Base-by-base conservation (phyloP, 1,284 basidiomycete species). In the Malassezia restricta region DNA sequence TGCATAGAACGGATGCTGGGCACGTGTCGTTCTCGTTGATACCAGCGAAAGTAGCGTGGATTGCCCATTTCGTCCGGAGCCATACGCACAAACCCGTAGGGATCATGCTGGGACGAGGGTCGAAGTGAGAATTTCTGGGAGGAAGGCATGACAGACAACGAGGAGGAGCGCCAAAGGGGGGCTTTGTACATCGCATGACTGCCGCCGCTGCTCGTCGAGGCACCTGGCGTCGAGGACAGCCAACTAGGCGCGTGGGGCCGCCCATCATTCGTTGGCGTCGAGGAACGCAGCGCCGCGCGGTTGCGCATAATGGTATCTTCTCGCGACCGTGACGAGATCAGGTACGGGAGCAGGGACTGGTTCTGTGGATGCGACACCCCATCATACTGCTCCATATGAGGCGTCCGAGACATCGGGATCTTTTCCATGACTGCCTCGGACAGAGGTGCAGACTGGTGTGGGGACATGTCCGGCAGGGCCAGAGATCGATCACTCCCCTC, bases 331-430 rank as follows among this genome's bases (percentile, higher is more conserved):
- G 52, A 54, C 1, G 47, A 44, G 5, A 54, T 54, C 8, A 49
- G 31, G 24, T 54, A 54, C 1, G 52, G 52, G 2, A 54, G 47
- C 7, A 43, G 28, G 29, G 52, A 54, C 29, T 54, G 37, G 43
- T 20, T 28, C 11, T 44, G 47, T 6, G 47, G 52, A 37, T 49
- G 47, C 3, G 52, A 54, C 8, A 49, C 11, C 9, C 41, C 28
- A 15, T 49, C 42, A 29, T 54, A 54, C 47, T 55, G 53, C 24
- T 55, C 53, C 47, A 49, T 55, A 37, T 55, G 47, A 8, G 53
- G 38, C 1, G 53, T 46, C 53, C 53, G 45, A 12, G 49, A 47
- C 45, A 48, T 48, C 15, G 32, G 35, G 20, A 55, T 17, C 39
- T 55, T 55, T n/a, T 55, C 53, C 6, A 50, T 17, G 17, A 2